These are phyloP conservation scores for Syncephalastrum sp. DNA, from an alignment of 371 early-diverging fungal genomes.

Conservation along the genomic window DNA sequence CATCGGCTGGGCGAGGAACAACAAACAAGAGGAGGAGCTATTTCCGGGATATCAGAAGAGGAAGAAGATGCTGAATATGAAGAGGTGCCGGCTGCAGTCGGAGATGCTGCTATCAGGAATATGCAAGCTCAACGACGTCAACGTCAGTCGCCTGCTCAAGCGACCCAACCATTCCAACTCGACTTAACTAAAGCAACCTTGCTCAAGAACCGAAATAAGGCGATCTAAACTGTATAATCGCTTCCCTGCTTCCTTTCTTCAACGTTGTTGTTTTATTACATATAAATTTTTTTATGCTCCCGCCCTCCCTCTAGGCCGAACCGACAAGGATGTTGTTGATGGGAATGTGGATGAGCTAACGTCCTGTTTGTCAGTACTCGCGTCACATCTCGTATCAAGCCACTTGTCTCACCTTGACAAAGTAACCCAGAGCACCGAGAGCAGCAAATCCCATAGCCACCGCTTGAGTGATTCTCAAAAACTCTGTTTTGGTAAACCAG, in stretches of 20 bases:
- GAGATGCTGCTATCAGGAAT: background rate
- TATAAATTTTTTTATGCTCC: too few relatives aligned
- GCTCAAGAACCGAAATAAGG: constrained; percentile 41
- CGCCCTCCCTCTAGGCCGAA: constrained; percentile 41
- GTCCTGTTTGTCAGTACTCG: background rate
- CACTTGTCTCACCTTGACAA: constrained; percentile 76
- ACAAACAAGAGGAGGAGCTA: constrained; percentile 11
- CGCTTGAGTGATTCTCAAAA: constrained; percentile 89
- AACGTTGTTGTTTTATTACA: too few relatives aligned
- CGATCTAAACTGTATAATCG: background rate
- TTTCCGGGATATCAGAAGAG: constrained; percentile 3
- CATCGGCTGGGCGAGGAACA: constrained; percentile 55
- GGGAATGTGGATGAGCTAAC: constrained; percentile 93
- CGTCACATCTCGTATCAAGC: background rate
- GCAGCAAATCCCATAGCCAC: constrained; percentile 96
- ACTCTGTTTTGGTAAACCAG: constrained; percentile 64
- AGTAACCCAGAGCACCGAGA: constrained; percentile 97
- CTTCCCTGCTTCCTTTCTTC: background rate
- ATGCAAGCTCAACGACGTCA: constrained; percentile 3
- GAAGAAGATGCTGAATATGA: constrained; percentile 12
- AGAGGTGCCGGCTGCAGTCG: background rate
- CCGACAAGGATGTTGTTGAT: constrained; percentile 98
- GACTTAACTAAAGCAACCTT: constrained; percentile 48
- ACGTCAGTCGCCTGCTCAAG: constrained; percentile 5
- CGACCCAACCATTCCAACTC: constrained; percentile 29